Evolutionary conservation across 805 yeast species (phyloP).

Genomic region (Candida namnaoensis): DNA sequence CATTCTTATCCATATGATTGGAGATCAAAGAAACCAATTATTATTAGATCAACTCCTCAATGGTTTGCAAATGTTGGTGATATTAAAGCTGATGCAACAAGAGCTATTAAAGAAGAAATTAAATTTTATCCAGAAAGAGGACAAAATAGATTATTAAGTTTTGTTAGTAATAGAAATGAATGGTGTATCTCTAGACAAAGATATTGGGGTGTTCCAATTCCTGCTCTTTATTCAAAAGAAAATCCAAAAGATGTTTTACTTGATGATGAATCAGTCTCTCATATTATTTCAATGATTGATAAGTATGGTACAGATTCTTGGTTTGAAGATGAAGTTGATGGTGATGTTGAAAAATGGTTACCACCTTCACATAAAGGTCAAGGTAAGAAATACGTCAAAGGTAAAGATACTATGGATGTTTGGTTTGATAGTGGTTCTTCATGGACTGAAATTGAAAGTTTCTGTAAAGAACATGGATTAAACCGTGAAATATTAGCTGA

Average conservation of each 20-base stretch:
- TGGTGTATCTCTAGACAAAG: conserved; percentile 99
- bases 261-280: conserved; percentile 44
- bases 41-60: conserved; percentile 91
- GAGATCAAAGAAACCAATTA: conserved; percentile 94
- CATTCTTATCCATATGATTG: conserved; percentile 97
- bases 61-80: conserved; percentile 87
- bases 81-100: conserved; percentile 55
- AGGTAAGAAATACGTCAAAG: conserved; percentile 44
- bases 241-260: conserved; percentile 57
- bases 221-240: conserved; percentile 56
- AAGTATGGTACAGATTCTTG: conserved; percentile 68
- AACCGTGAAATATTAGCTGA: conserved; percentile 50
- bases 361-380: conserved; percentile 40
- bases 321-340: conserved; percentile 48
- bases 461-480: conserved; percentile 24
- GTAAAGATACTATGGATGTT: conserved; percentile 93
- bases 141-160: conserved; percentile 57
- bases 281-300: conserved; percentile 47
- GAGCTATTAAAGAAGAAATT: conserved; percentile 48
- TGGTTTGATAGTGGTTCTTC: conserved; percentile 98
- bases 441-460: conserved; percentile 58
- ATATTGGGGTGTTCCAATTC: conserved; percentile 97
- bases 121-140: conserved; percentile 72
- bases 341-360: conserved; percentile 57
- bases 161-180: conserved; percentile 71